Conservation (phyloP, 768 basidiomycete species). For the Termitomyces sp. region DNA sequence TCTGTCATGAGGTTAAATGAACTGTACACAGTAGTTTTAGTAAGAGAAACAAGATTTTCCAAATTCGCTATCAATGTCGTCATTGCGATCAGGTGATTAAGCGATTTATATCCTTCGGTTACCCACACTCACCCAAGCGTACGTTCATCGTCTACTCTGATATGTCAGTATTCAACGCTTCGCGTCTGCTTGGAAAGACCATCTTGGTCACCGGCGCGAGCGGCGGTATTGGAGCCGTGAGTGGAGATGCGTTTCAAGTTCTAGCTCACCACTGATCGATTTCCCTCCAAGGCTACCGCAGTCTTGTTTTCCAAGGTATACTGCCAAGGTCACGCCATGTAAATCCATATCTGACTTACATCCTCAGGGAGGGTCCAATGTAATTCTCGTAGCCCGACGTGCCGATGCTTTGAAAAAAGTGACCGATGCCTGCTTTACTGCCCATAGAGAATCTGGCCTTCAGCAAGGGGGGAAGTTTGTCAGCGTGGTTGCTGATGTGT, state of each 20-base stretch:
- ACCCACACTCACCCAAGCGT: background rate
- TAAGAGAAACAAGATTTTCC: background rate
- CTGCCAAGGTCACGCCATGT: background rate
- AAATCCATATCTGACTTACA: background rate
- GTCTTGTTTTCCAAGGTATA: conserved; percentile 84
- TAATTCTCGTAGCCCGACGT: conserved; percentile 81
- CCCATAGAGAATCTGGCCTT: conserved; percentile 68
- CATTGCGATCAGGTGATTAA: conserved; percentile 3
- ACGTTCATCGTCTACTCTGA: background rate
- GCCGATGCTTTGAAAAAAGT: conserved; percentile 68
- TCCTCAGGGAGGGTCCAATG: conserved; percentile 74
- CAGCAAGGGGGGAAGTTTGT: conserved; percentile 77
- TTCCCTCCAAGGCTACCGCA: conserved; percentile 66
- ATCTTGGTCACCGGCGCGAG: conserved; percentile 89
- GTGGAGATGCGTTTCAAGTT: conserved; percentile 18
- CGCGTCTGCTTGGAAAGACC: conserved; percentile 77
- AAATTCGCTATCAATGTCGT: background rate
- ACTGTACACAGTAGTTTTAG: too few relatives aligned
- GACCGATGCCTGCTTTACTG: conserved; percentile 56
- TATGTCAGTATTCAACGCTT: conserved; percentile 81
- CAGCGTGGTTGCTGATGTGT: conserved; percentile 71
- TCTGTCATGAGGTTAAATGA: background rate
- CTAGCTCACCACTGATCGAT: background rate
- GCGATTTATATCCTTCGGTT: background rate
- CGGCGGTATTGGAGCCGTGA: conserved; percentile 83